Conservation (phyloP, 2,329 filamentous ascomycete genomes). For the Emmonsiellopsis sp. region DNA sequence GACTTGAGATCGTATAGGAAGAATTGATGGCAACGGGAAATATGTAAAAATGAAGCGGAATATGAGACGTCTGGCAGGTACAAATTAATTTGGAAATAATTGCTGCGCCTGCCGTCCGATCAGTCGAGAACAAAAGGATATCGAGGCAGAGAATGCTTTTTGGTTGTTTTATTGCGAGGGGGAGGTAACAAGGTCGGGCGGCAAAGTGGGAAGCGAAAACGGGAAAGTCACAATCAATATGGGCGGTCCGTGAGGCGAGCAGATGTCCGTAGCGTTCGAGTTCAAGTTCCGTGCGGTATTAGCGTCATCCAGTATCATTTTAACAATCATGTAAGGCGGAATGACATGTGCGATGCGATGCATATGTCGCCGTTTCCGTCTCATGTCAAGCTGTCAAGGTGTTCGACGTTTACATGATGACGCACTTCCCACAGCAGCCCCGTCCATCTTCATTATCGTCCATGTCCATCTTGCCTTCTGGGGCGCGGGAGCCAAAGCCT, state of each 20-base stretch:
- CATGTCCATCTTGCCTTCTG: conserved; percentile 65
- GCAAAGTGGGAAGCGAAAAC: too few relatives aligned
- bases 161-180: too few relatives aligned
- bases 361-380: not conserved
- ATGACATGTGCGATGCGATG: not conserved
- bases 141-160: too few relatives aligned
- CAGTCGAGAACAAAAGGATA: too few relatives aligned
- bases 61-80: too few relatives aligned
- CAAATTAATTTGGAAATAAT: too few relatives aligned
- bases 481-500: conserved; percentile 52
- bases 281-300: not conserved
- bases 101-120: too few relatives aligned
- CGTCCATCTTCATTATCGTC: conserved; percentile 42
- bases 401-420: conserved; percentile 62
- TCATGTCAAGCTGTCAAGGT: not conserved
- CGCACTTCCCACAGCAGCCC: conserved; percentile 78
- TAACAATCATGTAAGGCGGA: not conserved
- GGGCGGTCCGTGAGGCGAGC: not conserved
- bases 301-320: conserved; percentile 1
- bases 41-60: not conserved
- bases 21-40: not conserved
- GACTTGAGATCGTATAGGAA: too few relatives aligned
- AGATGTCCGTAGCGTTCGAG: not conserved
- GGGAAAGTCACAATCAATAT: too few relatives aligned
- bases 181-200: too few relatives aligned